Conservation (phyloP, 2,329 filamentous ascomycete genomes). For the Colletotrichum abscissum region DNA sequence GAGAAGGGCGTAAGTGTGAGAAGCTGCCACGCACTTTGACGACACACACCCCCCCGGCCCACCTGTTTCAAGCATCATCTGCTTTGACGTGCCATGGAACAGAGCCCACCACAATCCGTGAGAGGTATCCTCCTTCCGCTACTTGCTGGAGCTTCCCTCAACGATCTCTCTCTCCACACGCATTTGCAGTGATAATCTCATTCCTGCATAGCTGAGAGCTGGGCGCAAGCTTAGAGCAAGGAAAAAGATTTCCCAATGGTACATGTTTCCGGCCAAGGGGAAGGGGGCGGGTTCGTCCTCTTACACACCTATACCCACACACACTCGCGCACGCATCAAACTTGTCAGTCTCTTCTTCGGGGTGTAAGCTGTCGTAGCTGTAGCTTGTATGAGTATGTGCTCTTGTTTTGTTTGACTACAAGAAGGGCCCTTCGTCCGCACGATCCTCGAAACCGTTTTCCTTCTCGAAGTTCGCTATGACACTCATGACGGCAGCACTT, state of each 20-base stretch:
- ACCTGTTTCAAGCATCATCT: conserved; percentile 34
- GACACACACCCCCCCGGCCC: conserved; percentile 11
- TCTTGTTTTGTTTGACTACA: conserved; percentile 7
- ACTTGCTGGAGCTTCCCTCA: background rate
- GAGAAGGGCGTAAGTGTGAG: conserved; percentile 3
- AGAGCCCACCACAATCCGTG: background rate
- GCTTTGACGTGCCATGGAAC: conserved; percentile 34
- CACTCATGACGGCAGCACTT: conserved; percentile 20
- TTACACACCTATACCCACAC: background rate
- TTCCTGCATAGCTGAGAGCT: background rate
- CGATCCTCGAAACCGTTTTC: conserved; percentile 13
- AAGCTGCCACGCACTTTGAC: conserved; percentile 29
- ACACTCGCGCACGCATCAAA: background rate
- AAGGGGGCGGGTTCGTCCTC: background rate
- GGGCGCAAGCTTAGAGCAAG: background rate
- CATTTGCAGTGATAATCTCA: background rate
- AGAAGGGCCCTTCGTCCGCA: conserved; percentile 22
- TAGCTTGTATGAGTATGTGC: background rate
- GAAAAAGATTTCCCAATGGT: background rate
- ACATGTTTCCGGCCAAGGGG: background rate
- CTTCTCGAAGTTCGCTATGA: conserved; percentile 29
- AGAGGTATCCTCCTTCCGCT: background rate
- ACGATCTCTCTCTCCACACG: background rate
- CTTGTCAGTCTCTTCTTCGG: background rate
- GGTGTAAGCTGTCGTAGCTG: no score